Base-by-base conservation (phyloP, 2,329 filamentous ascomycete genomes). In the Talaromyces sp. region DNA sequence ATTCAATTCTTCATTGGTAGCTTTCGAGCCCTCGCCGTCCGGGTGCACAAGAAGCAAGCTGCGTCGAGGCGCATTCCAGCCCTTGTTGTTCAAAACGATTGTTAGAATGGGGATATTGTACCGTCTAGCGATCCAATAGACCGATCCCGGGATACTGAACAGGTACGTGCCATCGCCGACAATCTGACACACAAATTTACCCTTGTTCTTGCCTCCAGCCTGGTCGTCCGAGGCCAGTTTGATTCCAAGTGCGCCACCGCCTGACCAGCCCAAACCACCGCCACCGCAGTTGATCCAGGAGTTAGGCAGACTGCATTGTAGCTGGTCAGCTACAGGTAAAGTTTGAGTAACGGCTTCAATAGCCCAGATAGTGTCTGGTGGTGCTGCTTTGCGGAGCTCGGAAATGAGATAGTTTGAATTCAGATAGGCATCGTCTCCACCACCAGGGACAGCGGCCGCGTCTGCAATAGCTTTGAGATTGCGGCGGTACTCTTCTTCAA, bases 281-380 rank as follows among this genome's bases (percentile, higher is more conserved):
- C 88, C 90, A 1, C 90, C 90, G 70, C 90, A 93, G 72, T 92
- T 93, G 69, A 93, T 85, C 88, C 88, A 92, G 0, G 85, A 86
- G 0, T 89, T 89, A 0, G 90, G 90, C 0, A 85, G 70, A 0
- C 82, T 86, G 2, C 86, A 82, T 67, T 87, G 86, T 8, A 95
- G 77, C 65, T 92, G 89, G 66, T 95, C 89, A 28, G 85, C 82
- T 0, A 92, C 86, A 30, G 86, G 83, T 0, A 73, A 74, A 0
- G 87, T 86, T 62, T 90, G 86, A 0, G 91, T 95, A 0, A 95
- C 91, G 0, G 91, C 87, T 75, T 95, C 91, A 51, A 95, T 80
- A 2, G 86, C 88, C 78, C 85, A 93, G 63, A 93, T 89, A 0
- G 90, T 90, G 66, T 89, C 86, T 33, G 73, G 65, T 0, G 88